A percentile compares a stretch with the other conserved stretches of the same genome.
These are phyloP conservation scores for Entomortierella parvispora DNA, from an alignment of 192 early-diverging fungal genomes.

Conservation along the genomic window DNA sequence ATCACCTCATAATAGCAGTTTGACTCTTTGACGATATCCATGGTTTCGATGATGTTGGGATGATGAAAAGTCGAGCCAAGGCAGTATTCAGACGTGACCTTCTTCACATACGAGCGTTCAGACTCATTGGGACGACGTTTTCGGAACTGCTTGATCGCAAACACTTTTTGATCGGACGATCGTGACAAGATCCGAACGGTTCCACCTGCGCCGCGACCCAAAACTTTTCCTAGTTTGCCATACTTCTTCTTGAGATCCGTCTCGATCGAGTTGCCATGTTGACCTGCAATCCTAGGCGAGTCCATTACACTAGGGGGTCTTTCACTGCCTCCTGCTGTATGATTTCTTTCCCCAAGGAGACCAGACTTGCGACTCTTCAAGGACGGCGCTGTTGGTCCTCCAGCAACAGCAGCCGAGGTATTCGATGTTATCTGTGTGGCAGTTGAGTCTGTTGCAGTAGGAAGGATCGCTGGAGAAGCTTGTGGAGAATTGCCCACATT, in stretches of 20 bases:
- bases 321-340: background rate
- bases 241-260: conserved; percentile 58
- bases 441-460: background rate
- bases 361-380: too few relatives aligned
- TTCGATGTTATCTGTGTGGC: too few relatives aligned
- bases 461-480: background rate
- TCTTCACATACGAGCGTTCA: conserved; percentile 82
- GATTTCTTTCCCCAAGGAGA: too few relatives aligned
- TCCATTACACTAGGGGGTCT: background rate
- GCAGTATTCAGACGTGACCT: conserved; percentile 86
- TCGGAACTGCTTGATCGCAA: conserved; percentile 86
- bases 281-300: background rate
- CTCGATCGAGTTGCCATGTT: conserved; percentile 29
- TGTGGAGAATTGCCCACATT: conserved; percentile 36
- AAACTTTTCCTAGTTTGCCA: conserved; percentile 68
- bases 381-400: too few relatives aligned
- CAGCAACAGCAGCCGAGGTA: too few relatives aligned
- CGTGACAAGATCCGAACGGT: conserved; percentile 76
- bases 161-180: conserved; percentile 68
- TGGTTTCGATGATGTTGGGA: conserved; percentile 80
- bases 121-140: conserved; percentile 71
- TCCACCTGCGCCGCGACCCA: conserved; percentile 78
- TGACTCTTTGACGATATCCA: conserved; percentile 79
- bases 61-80: conserved; percentile 80
- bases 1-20: conserved; percentile 78